Base-by-base conservation (phyloP, 352 stramenopile genomes). In the Phytophthora gonapodyides region DNA sequence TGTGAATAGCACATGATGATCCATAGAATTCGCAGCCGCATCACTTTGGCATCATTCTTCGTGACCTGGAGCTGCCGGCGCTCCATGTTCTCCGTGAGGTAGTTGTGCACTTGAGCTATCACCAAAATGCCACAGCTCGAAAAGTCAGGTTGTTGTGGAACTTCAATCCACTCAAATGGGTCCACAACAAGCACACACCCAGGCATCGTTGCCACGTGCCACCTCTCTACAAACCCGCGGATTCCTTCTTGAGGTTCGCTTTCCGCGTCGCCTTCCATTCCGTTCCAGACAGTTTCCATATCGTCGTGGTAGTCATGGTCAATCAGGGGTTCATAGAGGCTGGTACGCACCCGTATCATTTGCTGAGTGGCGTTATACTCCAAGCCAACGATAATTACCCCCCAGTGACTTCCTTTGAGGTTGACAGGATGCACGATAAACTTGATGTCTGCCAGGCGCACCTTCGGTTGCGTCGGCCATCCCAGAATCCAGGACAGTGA, bases 291-390 rank as follows among this genome's bases (percentile, higher is more conserved):
- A 11, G 4, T 17, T 16, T 48, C 24, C 37, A 57, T 57, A 1
- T 48, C 37, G 7, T 57, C 37, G 9, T 40, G 49, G 31, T 57
- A 57, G 17, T 31, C 36, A 19, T 48, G 44, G 12, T 46, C 45
- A 36, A 62, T 58, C 0, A 62, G 30, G 1, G 52, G 51, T 2
- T 67, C 51, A 12, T 67, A 61, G 27, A 67, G 53, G 15, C 42
- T 47, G 8, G 34, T 4, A 12, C 46, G 44, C 13, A 53, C 42
- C 3, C 37, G 15, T 9, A 50, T 12, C 13, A 33, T 40, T 13
- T 33, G 9, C 11, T 30, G 9, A 24, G 19, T 3, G 1, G 3
- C 11, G 55, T n/a, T 3, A 9, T 53, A 48, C 11, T 48, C 15
- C 17, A 61, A 9, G 7, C 38, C 8, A 15, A 31, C 43, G 15